Evolutionary conservation across 495 filamentous ascomycete species (phyloP), one percentile per base, ranked within the genome.

Genomic region (Amphirosellinia nigrospora): DNA sequence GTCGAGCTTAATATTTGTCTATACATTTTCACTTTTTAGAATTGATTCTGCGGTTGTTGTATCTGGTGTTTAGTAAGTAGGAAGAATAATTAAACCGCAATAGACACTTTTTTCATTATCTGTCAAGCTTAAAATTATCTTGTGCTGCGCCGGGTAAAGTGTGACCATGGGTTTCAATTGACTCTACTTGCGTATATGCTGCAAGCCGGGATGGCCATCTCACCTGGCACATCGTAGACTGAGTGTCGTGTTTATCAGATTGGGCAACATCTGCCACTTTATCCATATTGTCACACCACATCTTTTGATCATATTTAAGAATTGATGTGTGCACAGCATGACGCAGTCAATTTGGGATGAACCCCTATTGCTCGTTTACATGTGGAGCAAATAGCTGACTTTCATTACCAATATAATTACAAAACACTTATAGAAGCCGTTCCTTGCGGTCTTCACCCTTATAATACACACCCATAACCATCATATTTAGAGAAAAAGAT

Each of bases 271-370:
- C 34, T 46, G 32, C n/a, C 9, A 38, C 63, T 65, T 65, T 65
- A 65, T 53, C 63, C 63, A 53, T 23, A 65, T 53, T 34, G 63
- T 26, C 46, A 65, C 46, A 65, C 63, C 61, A 64, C 28, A 64
- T 8, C 3, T 34, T 28, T 64, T 10, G 13, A 64, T 26, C 15
- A 39, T 41, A 0, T 16, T 23, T 5, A n/a, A 5, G 19, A 5
- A 16, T n/a, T 0, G 16, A 32, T 1, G 10, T 56, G 55, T 0
- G 32, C 38, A 36, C 5, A 21, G 6, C 16, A 36, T 58, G 55
- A 36, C 32, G 30, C 16, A 38, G 7, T 21, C 30, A 10, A 10
- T 19, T 58, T 5, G 32, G 15, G 15, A 16, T 10, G 32, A 36
- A 36, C 38, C 30, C 7, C 7, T 5, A 23, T 48, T 21, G 19